Evolutionary conservation across 2,329 filamentous ascomycete species (phyloP).

Genomic region (Neoscytalidium dimidiatum): DNA sequence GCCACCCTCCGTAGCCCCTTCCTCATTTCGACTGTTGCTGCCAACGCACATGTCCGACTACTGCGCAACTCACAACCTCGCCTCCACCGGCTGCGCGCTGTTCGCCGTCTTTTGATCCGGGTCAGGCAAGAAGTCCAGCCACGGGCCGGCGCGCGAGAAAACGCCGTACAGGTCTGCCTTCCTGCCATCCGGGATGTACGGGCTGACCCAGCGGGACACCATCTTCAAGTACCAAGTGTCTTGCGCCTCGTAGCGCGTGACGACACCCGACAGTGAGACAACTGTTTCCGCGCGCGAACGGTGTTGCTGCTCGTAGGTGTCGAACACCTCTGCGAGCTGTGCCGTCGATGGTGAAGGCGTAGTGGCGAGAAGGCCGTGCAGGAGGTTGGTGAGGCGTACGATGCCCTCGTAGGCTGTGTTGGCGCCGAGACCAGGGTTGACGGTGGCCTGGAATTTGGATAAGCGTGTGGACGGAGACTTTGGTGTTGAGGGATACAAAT

Average conservation of each 20-base stretch:
- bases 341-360: background rate
- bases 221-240: constrained; percentile 7
- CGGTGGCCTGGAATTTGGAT: background rate
- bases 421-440: constrained; percentile 11
- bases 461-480: background rate
- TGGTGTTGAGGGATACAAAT: background rate
- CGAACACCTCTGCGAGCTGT: background rate
- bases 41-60: no score
- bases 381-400: background rate
- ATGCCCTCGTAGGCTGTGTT: constrained; percentile 12
- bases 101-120: background rate
- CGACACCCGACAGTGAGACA: background rate
- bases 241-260: constrained; percentile 9
- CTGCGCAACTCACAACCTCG: constrained; percentile 1
- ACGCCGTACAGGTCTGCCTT: constrained; percentile 1
- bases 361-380: background rate
- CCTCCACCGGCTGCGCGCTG: background rate
- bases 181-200: constrained; percentile 3
- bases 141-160: background rate
- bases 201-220: constrained; percentile 2
- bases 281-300: background rate
- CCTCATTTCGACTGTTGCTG: no score
- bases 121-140: background rate
- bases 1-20: no score
- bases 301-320: background rate